These are phyloP conservation scores for Aspergillus sp. DNA, from an alignment of 2,329 filamentous ascomycete genomes.

Conservation along the genomic window DNA sequence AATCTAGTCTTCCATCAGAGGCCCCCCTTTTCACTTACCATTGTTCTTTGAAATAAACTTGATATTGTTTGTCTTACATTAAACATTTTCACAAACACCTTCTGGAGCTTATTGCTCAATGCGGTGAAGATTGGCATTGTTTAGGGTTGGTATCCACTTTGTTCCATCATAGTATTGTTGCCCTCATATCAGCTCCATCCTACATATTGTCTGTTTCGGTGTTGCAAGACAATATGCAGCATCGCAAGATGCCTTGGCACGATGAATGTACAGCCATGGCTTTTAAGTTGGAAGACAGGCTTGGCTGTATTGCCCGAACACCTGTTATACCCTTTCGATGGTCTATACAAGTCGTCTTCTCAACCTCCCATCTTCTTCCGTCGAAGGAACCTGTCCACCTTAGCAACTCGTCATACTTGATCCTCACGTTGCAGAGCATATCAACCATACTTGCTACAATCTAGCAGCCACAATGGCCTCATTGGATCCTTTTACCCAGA, in stretches of 20 bases:
- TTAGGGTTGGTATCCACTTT: neutral
- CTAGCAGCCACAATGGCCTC: constrained; percentile 16
- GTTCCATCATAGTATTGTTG: constrained; percentile 14
- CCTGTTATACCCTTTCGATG: constrained; percentile 1
- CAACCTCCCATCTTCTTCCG: neutral
- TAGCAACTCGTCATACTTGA: neutral
- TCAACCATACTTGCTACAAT: neutral
- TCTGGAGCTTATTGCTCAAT: neutral
- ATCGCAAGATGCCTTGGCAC: constrained; percentile 12
- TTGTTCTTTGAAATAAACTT: constrained; percentile 1
- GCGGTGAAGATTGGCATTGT: constrained; percentile 13
- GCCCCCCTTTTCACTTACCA: constrained; percentile 4
- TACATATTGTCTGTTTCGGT: constrained; percentile 34
- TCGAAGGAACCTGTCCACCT: neutral
- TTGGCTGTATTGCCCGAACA: neutral
- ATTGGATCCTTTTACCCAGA: constrained; percentile 56
- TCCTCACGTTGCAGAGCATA: constrained; percentile 4
- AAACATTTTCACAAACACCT: neutral
- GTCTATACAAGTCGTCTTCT: constrained; percentile 15
- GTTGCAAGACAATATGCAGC: constrained; percentile 15
- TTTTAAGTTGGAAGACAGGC: neutral
- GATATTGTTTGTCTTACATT: constrained; percentile 17
- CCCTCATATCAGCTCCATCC: neutral
- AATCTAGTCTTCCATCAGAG: neutral
- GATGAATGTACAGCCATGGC: neutral